Base-by-base conservation (phyloP, 257 asterid genomes). In the Nicotiana obtusifolia region DNA sequence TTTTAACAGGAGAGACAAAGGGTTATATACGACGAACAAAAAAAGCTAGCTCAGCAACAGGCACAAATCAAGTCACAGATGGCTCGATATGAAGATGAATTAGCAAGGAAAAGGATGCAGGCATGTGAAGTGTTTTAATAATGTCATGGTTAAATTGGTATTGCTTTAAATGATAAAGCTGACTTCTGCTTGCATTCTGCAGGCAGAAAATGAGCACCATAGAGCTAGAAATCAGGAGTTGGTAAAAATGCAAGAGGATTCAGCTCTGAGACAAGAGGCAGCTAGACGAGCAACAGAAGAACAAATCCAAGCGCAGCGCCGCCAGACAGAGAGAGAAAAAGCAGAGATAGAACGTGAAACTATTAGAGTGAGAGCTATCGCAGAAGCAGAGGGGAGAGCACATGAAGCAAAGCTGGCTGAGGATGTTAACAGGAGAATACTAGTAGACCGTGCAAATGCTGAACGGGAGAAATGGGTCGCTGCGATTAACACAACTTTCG, bases 51-150 rank as follows among this genome's bases (percentile, higher is more conserved):
- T 80, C 98, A 94, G 90, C 97, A 90, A 84, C 93, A 92, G 84
- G 91, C 97, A 17, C 97, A 95, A 89, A 90, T 92, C 76, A 95
- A 95, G 86, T 85, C 97, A 68, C 90, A 92, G 89, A 94, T 93
- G 93, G 97, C 96, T 59, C 90, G 87, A 30, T 94, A 95, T 47
- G 97, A 91, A 77, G 98, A 95, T 86, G 99, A 95, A 86, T 85
- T 94, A 88, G 95, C 98, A 10, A 92, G 93, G 90, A 95, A 95
- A 89, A 90, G 98, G 91, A 91, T 90, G 99, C 98, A 91, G 92
- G 99, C 89, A 84, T 62, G 85, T 80, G 77, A 84, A 80, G 67
- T 80, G 49, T 66, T 77, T 78, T 19, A 49, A 10, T 11, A 67
- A 82, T 66, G 16, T 44, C 49, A 30, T 59, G 53, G 30, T 81